Evolutionary conservation across 345 rosid species (phyloP).

Genomic region (Euclidium syriacum): DNA sequence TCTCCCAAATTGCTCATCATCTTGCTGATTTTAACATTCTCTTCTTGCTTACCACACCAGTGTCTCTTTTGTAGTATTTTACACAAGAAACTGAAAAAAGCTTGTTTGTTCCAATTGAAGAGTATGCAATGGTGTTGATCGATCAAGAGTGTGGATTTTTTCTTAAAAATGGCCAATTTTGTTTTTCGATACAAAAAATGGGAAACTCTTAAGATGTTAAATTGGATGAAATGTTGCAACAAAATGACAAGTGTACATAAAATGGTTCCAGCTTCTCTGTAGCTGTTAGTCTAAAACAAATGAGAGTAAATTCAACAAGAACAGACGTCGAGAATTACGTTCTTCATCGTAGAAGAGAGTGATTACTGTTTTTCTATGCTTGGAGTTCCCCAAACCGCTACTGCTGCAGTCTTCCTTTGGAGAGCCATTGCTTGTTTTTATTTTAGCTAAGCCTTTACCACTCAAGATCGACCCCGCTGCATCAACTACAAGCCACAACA

Average conservation of each 20-base stretch:
- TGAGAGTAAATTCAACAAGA: conserved; percentile 55
- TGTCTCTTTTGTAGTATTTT: not conserved
- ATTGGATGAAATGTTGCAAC: not conserved
- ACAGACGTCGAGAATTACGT: conserved; percentile 81
- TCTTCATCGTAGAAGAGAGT: conserved; percentile 86
- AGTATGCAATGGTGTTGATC: not conserved
- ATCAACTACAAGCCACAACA: not conserved
- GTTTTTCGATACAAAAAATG: not conserved
- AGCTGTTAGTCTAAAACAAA: conserved; percentile 1
- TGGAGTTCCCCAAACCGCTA: conserved; percentile 19
- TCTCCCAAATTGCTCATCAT: conserved; percentile 1
- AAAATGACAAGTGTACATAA: not conserved
- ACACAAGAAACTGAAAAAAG: not conserved
- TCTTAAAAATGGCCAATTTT: not conserved
- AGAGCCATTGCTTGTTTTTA: conserved; percentile 44
- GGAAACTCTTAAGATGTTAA: too few species aligned
- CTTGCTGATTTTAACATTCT: conserved; percentile 5
- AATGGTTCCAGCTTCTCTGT: conserved; percentile 1
- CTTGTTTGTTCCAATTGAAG: not conserved
- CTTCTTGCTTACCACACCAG: not conserved
- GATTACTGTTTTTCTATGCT: conserved; percentile 51
- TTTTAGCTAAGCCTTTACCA: conserved; percentile 87
- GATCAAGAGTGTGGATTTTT: not conserved
- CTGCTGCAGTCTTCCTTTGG: conserved; percentile 39
- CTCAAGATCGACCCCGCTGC: conserved; percentile 87